A percentile compares a stretch with the other conserved stretches of the same genome.
These are phyloP conservation scores for Phytophthora ohioensis DNA, from an alignment of 352 stramenopile species.

Conservation along the genomic window DNA sequence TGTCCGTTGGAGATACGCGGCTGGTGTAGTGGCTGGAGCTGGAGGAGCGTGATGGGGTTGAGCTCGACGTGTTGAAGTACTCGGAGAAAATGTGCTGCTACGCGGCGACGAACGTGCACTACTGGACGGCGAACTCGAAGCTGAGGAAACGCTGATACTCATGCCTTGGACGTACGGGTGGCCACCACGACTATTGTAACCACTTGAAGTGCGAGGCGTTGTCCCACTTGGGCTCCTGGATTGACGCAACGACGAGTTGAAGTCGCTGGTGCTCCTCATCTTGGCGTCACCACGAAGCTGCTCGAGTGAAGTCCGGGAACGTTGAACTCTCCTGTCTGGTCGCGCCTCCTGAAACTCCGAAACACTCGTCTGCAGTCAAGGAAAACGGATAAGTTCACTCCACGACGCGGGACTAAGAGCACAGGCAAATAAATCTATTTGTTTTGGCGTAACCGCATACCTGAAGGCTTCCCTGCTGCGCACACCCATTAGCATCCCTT, in stretches of 20 bases:
- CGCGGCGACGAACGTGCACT: slow-evolving; percentile 50
- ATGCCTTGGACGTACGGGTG: slow-evolving; percentile 43
- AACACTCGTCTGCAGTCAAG: slow-evolving; percentile 12
- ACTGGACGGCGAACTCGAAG: slow-evolving; percentile 41
- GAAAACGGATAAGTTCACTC: slow-evolving; percentile 39
- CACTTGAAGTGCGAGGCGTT: slow-evolving; percentile 22
- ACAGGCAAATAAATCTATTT: slow-evolving; percentile 54
- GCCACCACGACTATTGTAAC: slow-evolving; percentile 16
- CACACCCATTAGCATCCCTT: slow-evolving; percentile 60
- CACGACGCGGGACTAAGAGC: slow-evolving; percentile 17
- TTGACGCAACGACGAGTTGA: slow-evolving; percentile 39
- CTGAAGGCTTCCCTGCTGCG: slow-evolving; percentile 19
- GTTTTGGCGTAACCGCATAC: slow-evolving; percentile 32
- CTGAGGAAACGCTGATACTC: slow-evolving; percentile 57
- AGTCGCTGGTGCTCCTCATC: slow-evolving; percentile 52
- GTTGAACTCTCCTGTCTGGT: slow-evolving; percentile 19
- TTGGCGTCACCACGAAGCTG: neutral
- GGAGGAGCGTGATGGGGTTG: slow-evolving; percentile 32
- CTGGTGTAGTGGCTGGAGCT: slow-evolving; percentile 30
- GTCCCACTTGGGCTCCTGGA: slow-evolving; percentile 33
- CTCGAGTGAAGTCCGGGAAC: slow-evolving; percentile 10
- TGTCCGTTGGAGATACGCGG: slow-evolving; percentile 61
- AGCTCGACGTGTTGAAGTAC: slow-evolving; percentile 32
- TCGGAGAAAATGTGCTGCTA: slow-evolving; percentile 32
- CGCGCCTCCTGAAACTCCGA: slow-evolving; percentile 28